phyloP scores from a whole-genome alignment of 352 stramenopile species.

The Pilasporangium apinafurcum region DNA sequence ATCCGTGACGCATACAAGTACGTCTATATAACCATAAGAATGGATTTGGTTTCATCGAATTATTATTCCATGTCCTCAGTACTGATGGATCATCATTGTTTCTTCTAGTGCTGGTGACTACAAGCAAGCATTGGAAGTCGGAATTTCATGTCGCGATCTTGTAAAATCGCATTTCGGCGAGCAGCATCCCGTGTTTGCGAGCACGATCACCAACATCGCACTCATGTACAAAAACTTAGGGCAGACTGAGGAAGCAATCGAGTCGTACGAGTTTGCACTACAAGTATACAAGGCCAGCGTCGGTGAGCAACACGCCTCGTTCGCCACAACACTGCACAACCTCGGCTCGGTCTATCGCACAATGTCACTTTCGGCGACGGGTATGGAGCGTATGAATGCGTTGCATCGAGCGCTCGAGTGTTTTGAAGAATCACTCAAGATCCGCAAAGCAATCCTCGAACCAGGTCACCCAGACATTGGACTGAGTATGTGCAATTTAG shows the following conservation, averaged over 20 bases:
- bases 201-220: conserved; percentile 82
- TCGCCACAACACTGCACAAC: conserved; percentile 81
- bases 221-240: conserved; percentile 87
- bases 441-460: conserved; percentile 61
- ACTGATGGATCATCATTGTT: neutral
- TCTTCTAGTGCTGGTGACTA: conserved; percentile 50
- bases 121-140: conserved; percentile 53
- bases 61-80: too few species aligned
- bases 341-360: conserved; percentile 70
- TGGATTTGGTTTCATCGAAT: too few species aligned
- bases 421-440: conserved; percentile 76
- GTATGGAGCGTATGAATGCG: conserved; percentile 64
- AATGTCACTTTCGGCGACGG: conserved; percentile 37
- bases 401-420: conserved; percentile 68
- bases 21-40: conserved; percentile 9
- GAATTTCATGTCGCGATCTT: conserved; percentile 60
- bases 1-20: conserved; percentile 82
- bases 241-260: conserved; percentile 64
- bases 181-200: conserved; percentile 73
- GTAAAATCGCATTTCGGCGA: conserved; percentile 74
- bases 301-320: conserved; percentile 76
- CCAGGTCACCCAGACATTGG: conserved; percentile 71
- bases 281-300: conserved; percentile 78
- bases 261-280: conserved; percentile 76
- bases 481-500: conserved; percentile 78